Evolutionary conservation across 2,329 filamentous ascomycete genomes (phyloP).

Genomic region (Colletotrichum australisinense): DNA sequence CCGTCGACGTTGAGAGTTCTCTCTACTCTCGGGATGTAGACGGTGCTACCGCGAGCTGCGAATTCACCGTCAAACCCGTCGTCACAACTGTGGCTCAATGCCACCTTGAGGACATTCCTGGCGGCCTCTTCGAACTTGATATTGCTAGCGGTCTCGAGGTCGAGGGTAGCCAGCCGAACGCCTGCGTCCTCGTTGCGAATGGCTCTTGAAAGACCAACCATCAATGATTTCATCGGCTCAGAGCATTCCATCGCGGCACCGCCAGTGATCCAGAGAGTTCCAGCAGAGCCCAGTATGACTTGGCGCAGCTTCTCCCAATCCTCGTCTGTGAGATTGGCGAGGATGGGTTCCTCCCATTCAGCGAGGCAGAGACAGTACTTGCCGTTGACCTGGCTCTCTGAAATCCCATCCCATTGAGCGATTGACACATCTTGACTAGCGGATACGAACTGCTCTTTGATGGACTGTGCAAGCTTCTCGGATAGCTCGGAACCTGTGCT

Average conservation of each 20-base stretch:
- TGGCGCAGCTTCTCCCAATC: slow-evolving; percentile 24
- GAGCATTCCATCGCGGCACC: slow-evolving; percentile 31
- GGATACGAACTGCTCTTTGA: background rate
- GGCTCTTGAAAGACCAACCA: slow-evolving; percentile 33
- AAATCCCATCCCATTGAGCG: background rate
- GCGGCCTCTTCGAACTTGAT: slow-evolving; percentile 5
- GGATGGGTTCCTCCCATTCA: slow-evolving; percentile 21
- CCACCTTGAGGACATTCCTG: slow-evolving; percentile 15
- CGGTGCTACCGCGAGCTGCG: slow-evolving; percentile 12
- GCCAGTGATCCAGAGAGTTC: slow-evolving; percentile 32
- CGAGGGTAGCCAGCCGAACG: slow-evolving; percentile 26
- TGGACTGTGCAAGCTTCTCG: slow-evolving; percentile 1
- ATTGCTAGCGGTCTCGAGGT: slow-evolving; percentile 13
- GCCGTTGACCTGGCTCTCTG: background rate
- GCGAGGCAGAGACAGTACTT: slow-evolving; percentile 25
- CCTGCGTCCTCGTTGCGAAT: slow-evolving; percentile 37
- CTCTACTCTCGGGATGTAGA: slow-evolving; percentile 25
- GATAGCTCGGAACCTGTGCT: slow-evolving; percentile 8
- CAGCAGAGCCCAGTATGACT: slow-evolving; percentile 18
- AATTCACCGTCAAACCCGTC: slow-evolving; percentile 22
- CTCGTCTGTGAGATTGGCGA: slow-evolving; percentile 7
- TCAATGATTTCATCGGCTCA: slow-evolving; percentile 23
- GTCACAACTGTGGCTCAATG: background rate
- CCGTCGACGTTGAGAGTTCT: slow-evolving; percentile 11
- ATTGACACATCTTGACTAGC: background rate